Conservation (phyloP, 108 stramenopile genomes). For the Fragilariopsis cylindrus region DNA sequence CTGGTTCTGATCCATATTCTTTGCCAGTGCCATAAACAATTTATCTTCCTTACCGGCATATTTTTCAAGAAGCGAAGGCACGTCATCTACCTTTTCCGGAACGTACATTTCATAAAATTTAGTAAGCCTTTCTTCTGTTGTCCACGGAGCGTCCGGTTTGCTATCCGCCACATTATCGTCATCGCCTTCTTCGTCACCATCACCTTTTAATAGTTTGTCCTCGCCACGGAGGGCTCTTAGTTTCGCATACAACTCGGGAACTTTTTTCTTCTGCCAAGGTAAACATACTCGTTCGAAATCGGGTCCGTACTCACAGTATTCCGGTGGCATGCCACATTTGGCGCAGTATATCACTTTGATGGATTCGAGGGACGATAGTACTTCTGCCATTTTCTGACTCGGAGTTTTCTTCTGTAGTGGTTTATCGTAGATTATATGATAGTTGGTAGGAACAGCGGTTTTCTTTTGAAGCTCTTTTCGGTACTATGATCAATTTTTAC, state of each 20-base stretch:
- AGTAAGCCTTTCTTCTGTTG: conserved; percentile 65
- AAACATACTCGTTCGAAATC: conserved; percentile 84
- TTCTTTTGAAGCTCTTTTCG: too few relatives aligned
- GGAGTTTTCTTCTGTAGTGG: too few relatives aligned
- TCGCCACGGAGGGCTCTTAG: conserved; percentile 32
- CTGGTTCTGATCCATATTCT: conserved; percentile 90
- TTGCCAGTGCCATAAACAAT: conserved; percentile 75
- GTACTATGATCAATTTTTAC: too few relatives aligned
- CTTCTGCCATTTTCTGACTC: too few relatives aligned
- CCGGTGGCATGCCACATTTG: conserved; percentile 93
- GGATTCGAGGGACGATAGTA: conserved; percentile 9
- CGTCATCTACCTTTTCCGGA: conserved; percentile 77
- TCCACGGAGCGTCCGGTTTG: conserved; percentile 72
- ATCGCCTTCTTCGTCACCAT: conserved; percentile 10
- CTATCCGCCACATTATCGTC: conserved; percentile 8
- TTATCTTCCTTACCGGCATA: conserved; percentile 93
- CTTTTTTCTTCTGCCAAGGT: conserved; percentile 72
- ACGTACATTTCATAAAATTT: conserved; percentile 87
- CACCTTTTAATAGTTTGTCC: not conserved
- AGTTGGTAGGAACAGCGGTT: too few relatives aligned
- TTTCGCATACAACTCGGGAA: conserved; percentile 52
- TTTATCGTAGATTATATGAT: too few relatives aligned
- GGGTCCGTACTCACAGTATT: conserved; percentile 95
- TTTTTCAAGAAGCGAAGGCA: conserved; percentile 75
- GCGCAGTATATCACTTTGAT: conserved; percentile 82